Percentiles rank a stretch among this genome's conserved stretches.
phyloP scores from a whole-genome alignment of 495 filamentous ascomycete species.

The Hyphodiscus hymeniophilus region DNA sequence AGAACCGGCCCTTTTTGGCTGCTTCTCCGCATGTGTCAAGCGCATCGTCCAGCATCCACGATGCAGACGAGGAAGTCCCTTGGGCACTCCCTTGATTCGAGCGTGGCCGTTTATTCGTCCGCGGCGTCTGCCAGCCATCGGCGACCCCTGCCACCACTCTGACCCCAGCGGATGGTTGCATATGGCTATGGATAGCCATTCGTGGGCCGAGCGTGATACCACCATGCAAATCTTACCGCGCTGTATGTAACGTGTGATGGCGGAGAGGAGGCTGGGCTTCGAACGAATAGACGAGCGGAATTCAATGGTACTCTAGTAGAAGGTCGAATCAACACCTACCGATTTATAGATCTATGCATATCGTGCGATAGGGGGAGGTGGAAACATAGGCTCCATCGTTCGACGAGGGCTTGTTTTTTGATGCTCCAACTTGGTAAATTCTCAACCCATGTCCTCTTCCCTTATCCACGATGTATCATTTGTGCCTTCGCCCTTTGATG shows the following conservation, averaged over 20 bases:
- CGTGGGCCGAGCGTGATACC: not conserved
- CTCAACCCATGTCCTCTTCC: too few species aligned
- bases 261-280: not conserved
- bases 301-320: too few species aligned
- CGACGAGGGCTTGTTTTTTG: too few species aligned
- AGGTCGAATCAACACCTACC: too few species aligned
- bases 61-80: not conserved
- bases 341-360: too few species aligned
- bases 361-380: too few species aligned
- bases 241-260: conserved; percentile 12
- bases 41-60: not conserved
- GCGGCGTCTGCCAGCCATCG: not conserved
- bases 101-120: not conserved
- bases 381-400: too few species aligned
- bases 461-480: too few species aligned
- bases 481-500: too few species aligned
- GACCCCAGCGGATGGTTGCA: conserved; percentile 11
- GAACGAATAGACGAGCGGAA: too few species aligned
- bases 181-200: not conserved
- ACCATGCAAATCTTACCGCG: not conserved
- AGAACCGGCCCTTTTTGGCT: not conserved
- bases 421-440: too few species aligned
- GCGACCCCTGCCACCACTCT: not conserved
- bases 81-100: not conserved
- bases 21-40: conserved; percentile 5